phyloP scores from a whole-genome alignment of 495 filamentous ascomycete species.

The Penicillium malachiteum region DNA sequence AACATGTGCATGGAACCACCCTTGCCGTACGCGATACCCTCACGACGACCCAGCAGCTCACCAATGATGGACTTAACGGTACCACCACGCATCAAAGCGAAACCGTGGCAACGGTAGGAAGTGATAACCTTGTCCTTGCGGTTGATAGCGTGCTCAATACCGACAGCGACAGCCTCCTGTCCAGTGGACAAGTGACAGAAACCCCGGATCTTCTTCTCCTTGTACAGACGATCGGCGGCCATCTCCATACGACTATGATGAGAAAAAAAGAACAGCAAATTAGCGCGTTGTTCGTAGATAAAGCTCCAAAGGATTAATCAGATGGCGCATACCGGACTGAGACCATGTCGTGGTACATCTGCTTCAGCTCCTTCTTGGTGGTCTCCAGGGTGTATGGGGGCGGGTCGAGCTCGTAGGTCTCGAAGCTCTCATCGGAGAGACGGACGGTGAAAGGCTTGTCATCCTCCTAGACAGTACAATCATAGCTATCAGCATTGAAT shows the following conservation, averaged over 20 bases:
- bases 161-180: constrained; percentile 94
- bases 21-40: constrained; percentile 97
- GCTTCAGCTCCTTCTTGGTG: constrained; percentile 95
- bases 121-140: constrained; percentile 94
- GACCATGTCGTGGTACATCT: constrained; percentile 99
- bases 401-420: constrained; percentile 98
- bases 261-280: not conserved
- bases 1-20: constrained; percentile 99
- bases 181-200: constrained; percentile 99
- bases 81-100: constrained; percentile 93
- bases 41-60: constrained; percentile 89
- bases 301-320: not conserved
- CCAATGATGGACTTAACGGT: constrained; percentile 92
- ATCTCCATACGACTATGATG: constrained; percentile 90
- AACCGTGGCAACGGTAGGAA: constrained; percentile 97
- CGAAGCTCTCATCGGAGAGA: constrained; percentile 96
- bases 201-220: constrained; percentile 99
- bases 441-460: constrained; percentile 90
- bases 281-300: not conserved
- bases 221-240: constrained; percentile 96
- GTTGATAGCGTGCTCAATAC: constrained; percentile 93
- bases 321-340: constrained; percentile 66
- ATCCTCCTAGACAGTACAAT: constrained; percentile 65
- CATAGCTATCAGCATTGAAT: constrained; percentile 26
- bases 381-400: constrained; percentile 86